Conservation (phyloP, 208 protist species). For the Wallacemonas sp. region DNA sequence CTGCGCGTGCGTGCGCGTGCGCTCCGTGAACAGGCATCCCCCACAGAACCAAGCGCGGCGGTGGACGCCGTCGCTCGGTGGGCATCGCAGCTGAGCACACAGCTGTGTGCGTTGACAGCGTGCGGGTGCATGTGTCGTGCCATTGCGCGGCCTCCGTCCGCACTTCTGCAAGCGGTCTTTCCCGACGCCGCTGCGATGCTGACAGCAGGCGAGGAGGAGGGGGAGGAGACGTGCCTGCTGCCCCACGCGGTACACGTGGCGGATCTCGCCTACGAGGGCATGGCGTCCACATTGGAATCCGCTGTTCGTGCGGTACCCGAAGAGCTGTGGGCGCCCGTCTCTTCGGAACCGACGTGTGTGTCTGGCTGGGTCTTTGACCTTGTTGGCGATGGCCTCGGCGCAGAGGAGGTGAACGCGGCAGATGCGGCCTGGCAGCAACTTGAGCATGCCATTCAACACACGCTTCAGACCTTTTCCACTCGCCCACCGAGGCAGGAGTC, state of each 20-base stretch:
- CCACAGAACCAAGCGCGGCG: neutral
- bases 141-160: neutral
- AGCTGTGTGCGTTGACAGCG: slow-evolving; percentile 1
- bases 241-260: neutral
- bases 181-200: no score
- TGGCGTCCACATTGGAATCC: neutral
- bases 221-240: no score
- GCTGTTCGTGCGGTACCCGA: neutral
- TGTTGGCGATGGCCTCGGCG: neutral
- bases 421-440: neutral
- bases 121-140: neutral
- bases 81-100: neutral
- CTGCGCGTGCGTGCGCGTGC: slow-evolving; percentile 2
- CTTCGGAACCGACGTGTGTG: no score
- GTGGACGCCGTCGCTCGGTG: neutral
- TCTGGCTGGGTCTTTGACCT: neutral
- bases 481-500: no score
- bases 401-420: neutral
- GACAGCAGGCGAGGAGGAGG: no score
- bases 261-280: neutral
- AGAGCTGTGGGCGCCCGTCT: neutral
- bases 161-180: neutral
- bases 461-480: neutral
- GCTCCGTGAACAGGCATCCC: neutral
- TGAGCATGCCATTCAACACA: neutral